Evolutionary conservation across 1,139 yeast species (phyloP).

Genomic region (Nadsonia commutata): DNA sequence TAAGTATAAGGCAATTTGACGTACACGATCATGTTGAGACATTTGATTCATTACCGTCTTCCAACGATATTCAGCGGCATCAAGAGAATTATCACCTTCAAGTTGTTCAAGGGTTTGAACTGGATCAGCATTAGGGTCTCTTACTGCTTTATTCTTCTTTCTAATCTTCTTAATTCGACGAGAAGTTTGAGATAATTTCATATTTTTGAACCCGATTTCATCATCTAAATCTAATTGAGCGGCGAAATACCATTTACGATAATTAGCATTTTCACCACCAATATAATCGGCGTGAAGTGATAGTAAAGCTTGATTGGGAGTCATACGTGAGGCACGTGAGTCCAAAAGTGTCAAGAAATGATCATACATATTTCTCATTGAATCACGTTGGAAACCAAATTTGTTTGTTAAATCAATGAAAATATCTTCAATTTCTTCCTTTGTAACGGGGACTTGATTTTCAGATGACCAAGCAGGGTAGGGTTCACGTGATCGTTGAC

Average conservation of each 20-base stretch:
- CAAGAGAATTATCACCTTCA: conserved; percentile 72
- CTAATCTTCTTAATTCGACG: conserved; percentile 39
- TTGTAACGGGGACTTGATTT: conserved; percentile 66
- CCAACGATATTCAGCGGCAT: conserved; percentile 82
- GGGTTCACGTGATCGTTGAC: conserved; percentile 43
- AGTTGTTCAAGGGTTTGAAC: conserved; percentile 59
- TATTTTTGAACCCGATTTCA: conserved; percentile 61
- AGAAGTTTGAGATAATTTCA: conserved; percentile 61
- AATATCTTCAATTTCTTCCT: conserved; percentile 84
- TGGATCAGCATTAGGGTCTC: conserved; percentile 30
- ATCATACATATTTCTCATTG: conserved; percentile 94
- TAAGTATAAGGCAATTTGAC: conserved; percentile 80
- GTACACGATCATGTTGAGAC: conserved; percentile 64
- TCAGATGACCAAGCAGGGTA: conserved; percentile 96
- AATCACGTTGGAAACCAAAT: conserved; percentile 96
- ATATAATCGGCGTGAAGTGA: conserved; percentile 94
- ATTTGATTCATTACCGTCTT: conserved; percentile 56
- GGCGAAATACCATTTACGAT: conserved; percentile 92
- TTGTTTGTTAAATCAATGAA: conserved; percentile 79
- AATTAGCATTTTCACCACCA: conserved; percentile 87
- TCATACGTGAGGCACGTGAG: conserved; percentile 92
- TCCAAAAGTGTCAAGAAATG: conserved; percentile 88
- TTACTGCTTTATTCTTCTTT: conserved; percentile 51
- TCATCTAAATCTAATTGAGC: conserved; percentile 81
- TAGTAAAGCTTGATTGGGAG: conserved; percentile 86